phyloP scores from a whole-genome alignment of 345 rosid species.

The Microcos paniculata region DNA sequence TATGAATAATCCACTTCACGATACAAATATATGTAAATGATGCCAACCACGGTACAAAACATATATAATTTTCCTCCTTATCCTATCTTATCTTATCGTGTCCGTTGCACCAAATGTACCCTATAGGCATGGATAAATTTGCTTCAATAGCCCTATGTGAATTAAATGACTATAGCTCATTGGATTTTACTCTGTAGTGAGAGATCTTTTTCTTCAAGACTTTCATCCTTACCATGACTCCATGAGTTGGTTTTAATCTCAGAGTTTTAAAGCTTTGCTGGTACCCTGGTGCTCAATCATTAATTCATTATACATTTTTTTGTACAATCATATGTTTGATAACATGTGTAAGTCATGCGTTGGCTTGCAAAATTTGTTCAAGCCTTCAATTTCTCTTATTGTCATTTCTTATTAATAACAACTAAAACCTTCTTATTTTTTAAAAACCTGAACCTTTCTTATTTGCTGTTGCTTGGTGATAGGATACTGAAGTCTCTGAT shows the following conservation, averaged over 20 bases:
- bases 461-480: slow-evolving; percentile 16
- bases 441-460: slow-evolving; percentile 19
- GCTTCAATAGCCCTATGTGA: background rate
- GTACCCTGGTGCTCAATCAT: background rate
- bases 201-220: background rate
- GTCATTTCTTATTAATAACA: background rate
- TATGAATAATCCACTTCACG: too few species aligned
- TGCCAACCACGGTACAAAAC: too few species aligned
- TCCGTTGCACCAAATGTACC: too few species aligned
- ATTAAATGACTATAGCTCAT: background rate
- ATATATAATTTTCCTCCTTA: too few species aligned
- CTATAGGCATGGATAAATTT: background rate
- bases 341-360: background rate
- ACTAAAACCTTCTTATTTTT: background rate
- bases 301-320: background rate
- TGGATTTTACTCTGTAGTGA: background rate
- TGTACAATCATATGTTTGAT: background rate
- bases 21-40: too few species aligned
- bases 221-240: slow-evolving; percentile 6
- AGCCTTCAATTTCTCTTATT: background rate
- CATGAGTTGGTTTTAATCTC: background rate
- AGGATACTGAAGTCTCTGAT: slow-evolving; percentile 90
- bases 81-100: too few species aligned
- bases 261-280: background rate
- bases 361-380: slow-evolving; percentile 8